Base-by-base conservation (phyloP, 768 basidiomycete genomes). In the Filobasidium floriforme region DNA sequence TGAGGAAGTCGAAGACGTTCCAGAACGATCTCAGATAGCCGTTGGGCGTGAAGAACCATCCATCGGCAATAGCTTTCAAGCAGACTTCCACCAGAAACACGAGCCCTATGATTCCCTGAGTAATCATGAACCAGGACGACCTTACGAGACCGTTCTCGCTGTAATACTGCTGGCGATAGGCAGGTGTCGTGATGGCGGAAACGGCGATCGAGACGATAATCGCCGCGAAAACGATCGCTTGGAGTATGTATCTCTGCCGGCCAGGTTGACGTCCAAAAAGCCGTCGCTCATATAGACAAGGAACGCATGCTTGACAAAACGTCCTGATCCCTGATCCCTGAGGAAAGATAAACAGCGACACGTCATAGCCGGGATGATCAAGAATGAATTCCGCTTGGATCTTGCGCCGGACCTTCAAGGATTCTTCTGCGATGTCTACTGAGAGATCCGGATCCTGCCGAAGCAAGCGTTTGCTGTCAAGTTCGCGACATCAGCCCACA, bases 1-100 rank as follows among this genome's bases (percentile, higher is more conserved):
- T 88, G 74, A 90, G 76, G 71, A 93, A 87, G 79, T 97, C 94
- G 65, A 97, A 80, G 71, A 88, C 77, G 76, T 97, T 97, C 92
- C 92, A 97, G 9, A 92, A 87, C 68, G 89, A 89, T 29, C 87
- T 87, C 32, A 96, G 77, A 75, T 98, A 97, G 0, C 92, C 91
- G 65, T 75, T 76, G 7, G 73, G 74, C 2, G 74, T 87, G 79
- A 92, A 92, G 15, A 88, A 73, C 77, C 94, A 88, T 0, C 94
- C 94, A 73, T 98, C 94, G 0, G 94, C 94, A 57, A 91, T 80
- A 75, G 92, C 79, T 79, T 97, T 97, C 85, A 96, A 86, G 69
- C 88, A 62, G 72, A 92, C 92, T 74, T 98, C 94, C 64, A 86
- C 69, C 52, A 93, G 79, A 24, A 94, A 85, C 5, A 77, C 70